phyloP scores from a whole-genome alignment of 1,284 basidiomycete species.

The Cystobasidiaceae sp. region DNA sequence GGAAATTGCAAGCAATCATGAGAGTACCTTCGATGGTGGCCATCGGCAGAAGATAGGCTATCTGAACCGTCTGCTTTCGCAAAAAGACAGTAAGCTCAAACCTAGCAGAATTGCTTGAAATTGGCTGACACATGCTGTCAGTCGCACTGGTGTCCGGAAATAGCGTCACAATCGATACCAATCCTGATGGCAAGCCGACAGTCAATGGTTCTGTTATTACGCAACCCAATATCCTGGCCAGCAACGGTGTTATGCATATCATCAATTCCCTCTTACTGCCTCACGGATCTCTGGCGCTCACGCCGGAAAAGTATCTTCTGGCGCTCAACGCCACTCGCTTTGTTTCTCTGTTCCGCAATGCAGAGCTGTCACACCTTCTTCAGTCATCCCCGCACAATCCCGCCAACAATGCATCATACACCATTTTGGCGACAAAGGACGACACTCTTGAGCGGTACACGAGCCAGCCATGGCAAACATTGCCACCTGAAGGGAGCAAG shows the following conservation, averaged over 20 bases:
- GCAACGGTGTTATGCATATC: slow-evolving; percentile 88
- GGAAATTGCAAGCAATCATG: slow-evolving; percentile 71
- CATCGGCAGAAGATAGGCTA: slow-evolving; percentile 38
- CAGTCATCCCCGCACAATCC: slow-evolving; percentile 60
- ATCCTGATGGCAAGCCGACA: slow-evolving; percentile 54
- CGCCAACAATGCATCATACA: slow-evolving; percentile 55
- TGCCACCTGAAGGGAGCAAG: slow-evolving; percentile 61
- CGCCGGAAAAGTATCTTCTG: slow-evolving; percentile 86
- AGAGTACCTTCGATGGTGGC: slow-evolving; percentile 48
- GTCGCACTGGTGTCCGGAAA: slow-evolving; percentile 67
- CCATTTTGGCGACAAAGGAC: slow-evolving; percentile 73
- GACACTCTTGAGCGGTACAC: slow-evolving; percentile 60
- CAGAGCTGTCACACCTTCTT: slow-evolving; percentile 68
- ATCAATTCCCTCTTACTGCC: slow-evolving; percentile 78
- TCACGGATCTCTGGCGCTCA: slow-evolving; percentile 66
- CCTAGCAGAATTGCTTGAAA: background rate
- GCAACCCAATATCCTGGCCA: slow-evolving; percentile 72
- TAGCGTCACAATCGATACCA: slow-evolving; percentile 57
- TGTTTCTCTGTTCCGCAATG: slow-evolving; percentile 77
- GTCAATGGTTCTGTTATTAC: slow-evolving; percentile 54
- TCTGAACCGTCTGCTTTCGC: slow-evolving; percentile 33
- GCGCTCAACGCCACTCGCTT: slow-evolving; percentile 86
- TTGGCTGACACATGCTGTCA: slow-evolving; percentile 42
- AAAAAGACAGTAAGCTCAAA: slow-evolving; percentile 53
- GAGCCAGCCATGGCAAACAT: slow-evolving; percentile 47